phyloP scores from a whole-genome alignment of 1,139 yeast genomes.

The Blastobotrys arbuscula region DNA sequence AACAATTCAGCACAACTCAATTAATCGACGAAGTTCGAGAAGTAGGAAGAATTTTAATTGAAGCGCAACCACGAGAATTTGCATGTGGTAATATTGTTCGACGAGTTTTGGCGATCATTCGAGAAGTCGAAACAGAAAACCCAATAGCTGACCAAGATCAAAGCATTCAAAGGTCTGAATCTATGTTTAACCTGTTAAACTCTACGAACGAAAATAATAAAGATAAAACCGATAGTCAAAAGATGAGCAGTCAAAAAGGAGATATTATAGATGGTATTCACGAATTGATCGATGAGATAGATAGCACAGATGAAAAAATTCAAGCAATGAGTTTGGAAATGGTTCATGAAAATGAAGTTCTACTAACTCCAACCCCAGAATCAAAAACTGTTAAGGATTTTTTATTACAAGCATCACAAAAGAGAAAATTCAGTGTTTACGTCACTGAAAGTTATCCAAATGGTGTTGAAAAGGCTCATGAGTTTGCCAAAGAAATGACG shows the following conservation, averaged over 20 bases:
- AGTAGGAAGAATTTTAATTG: constrained; percentile 36
- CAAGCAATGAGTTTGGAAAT: constrained; percentile 87
- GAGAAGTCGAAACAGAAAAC: constrained; percentile 67
- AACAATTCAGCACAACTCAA: constrained; percentile 78
- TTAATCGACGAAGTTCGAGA: constrained; percentile 62
- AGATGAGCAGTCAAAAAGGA: constrained; percentile 37
- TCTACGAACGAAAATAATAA: constrained; percentile 12
- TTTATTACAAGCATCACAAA: constrained; percentile 76
- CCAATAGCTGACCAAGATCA: constrained; percentile 2
- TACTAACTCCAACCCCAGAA: constrained; percentile 90
- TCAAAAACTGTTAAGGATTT: constrained; percentile 87
- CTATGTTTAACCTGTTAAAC: constrained; percentile 86
- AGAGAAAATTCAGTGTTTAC: constrained; percentile 85
- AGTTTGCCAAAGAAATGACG: constrained; percentile 72
- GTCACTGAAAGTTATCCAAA: constrained; percentile 94
- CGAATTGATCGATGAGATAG: constrained; percentile 87
- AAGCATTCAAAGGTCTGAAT: constrained; percentile 22
- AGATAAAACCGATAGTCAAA: constrained; percentile 14
- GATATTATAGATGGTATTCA: constrained; percentile 91
- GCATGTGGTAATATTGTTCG: constrained; percentile 88
- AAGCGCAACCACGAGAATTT: constrained; percentile 54
- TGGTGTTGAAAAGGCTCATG: constrained; percentile 67
- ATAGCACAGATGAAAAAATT: constrained; percentile 83
- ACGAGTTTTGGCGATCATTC: constrained; percentile 76
- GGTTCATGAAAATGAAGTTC: constrained; percentile 89